Evolutionary conservation across 2,329 filamentous ascomycete genomes (phyloP).

Genomic region (Gaeumannomyces sp.): DNA sequence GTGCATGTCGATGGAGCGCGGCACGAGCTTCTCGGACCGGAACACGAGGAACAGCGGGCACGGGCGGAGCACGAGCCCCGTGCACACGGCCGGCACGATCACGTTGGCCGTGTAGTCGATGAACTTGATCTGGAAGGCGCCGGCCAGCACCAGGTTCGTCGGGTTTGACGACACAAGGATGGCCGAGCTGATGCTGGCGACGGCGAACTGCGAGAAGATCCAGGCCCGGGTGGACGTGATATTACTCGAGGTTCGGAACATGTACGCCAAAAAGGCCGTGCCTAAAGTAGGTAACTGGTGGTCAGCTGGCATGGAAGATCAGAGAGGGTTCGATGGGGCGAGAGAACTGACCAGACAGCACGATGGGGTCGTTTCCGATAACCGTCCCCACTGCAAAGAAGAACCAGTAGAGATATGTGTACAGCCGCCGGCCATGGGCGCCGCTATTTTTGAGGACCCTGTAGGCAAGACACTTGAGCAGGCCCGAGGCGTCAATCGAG

Average conservation of each 20-base stretch:
- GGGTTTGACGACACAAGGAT: slow-evolving; percentile 74
- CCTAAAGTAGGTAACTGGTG: slow-evolving; percentile 28
- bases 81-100: slow-evolving; percentile 65
- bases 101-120: slow-evolving; percentile 72
- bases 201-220: slow-evolving; percentile 66
- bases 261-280: slow-evolving; percentile 69
- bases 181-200: slow-evolving; percentile 68
- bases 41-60: slow-evolving; percentile 67
- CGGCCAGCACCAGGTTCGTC: slow-evolving; percentile 68
- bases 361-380: slow-evolving; percentile 71
- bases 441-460: slow-evolving; percentile 63
- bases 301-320: too few relatives aligned
- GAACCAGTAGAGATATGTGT: slow-evolving; percentile 67
- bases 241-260: slow-evolving; percentile 69
- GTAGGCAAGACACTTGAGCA: slow-evolving; percentile 65
- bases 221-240: slow-evolving; percentile 65
- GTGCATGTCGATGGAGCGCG: slow-evolving; percentile 60
- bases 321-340: too few relatives aligned
- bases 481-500: slow-evolving; percentile 67
- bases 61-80: slow-evolving; percentile 61
- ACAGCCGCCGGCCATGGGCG: slow-evolving; percentile 58
- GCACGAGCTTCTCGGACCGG: slow-evolving; percentile 56
- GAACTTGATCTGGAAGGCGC: slow-evolving; percentile 66
- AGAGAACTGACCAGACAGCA: slow-evolving; percentile 42
- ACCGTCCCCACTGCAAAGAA: slow-evolving; percentile 63